Evolutionary conservation across 345 rosid genomes (phyloP).

Genomic region (Arabis alpina): DNA sequence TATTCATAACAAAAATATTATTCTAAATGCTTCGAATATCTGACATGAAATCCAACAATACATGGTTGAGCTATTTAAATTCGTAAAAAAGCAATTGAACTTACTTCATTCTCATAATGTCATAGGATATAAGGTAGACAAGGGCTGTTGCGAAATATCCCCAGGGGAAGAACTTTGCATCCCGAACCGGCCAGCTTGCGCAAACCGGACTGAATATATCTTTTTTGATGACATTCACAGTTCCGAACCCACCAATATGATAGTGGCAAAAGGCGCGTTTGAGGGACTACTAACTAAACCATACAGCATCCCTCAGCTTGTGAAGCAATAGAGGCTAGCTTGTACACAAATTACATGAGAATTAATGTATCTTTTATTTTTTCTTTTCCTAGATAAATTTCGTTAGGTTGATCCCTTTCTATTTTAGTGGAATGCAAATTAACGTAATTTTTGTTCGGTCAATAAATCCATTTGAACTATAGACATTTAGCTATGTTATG

Average conservation of each 20-base stretch:
- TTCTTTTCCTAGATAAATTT: not conserved
- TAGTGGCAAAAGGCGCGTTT: slow-evolving; percentile 36
- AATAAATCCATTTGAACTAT: too few relatives aligned
- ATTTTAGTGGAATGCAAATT: not conserved
- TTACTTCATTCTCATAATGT: not conserved
- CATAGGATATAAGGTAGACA: slow-evolving; percentile 40
- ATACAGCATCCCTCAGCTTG: slow-evolving; percentile 31
- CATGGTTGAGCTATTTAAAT: not conserved
- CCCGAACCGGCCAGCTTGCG: slow-evolving; percentile 43
- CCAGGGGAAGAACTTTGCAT: slow-evolving; percentile 41
- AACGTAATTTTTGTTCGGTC: too few relatives aligned
- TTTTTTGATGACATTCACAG: slow-evolving; percentile 61
- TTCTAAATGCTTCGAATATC: not conserved
- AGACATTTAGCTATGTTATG: too few relatives aligned
- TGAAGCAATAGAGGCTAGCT: slow-evolving; percentile 25
- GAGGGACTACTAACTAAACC: slow-evolving; percentile 24
- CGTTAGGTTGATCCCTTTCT: not conserved
- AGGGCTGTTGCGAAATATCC: slow-evolving; percentile 35
- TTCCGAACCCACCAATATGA: slow-evolving; percentile 44
- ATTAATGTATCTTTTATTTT: not conserved
- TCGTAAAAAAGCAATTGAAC: not conserved
- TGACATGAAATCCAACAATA: not conserved
- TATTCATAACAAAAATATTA: not conserved
- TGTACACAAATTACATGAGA: not conserved
- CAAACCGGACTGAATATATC: slow-evolving; percentile 33